A percentile compares a stretch with the other conserved stretches of the same genome.
Evolutionary conservation across 2,329 filamentous ascomycete genomes (phyloP).

Genomic region (Elsinoe ampelina): DNA sequence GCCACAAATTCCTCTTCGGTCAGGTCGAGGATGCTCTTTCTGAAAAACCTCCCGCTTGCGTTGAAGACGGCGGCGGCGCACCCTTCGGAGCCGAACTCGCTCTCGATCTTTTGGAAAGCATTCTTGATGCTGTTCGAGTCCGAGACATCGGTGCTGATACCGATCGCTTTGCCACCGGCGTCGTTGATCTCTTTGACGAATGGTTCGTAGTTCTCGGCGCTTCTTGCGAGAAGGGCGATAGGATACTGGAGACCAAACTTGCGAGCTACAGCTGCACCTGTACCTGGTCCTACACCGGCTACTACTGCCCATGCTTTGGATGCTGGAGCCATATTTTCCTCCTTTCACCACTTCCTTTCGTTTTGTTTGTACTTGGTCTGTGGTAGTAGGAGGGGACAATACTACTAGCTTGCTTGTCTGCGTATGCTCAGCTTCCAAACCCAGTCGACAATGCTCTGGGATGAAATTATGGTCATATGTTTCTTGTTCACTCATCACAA

Average conservation of each 20-base stretch:
- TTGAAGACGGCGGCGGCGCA: constrained; percentile 60
- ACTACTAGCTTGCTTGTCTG: too few relatives aligned
- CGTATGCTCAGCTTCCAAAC: too few relatives aligned
- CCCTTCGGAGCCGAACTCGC: constrained; percentile 44
- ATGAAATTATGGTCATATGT: too few relatives aligned
- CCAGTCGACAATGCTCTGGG: too few relatives aligned
- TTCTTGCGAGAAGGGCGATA: constrained; percentile 65
- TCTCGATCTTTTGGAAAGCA: constrained; percentile 55
- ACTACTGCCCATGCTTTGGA: constrained; percentile 52
- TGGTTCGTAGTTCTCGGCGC: constrained; percentile 53
- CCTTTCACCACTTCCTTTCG: too few relatives aligned
- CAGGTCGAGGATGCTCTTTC: constrained; percentile 54
- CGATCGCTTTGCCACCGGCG: constrained; percentile 59
- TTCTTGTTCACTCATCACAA: not conserved
- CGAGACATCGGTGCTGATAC: constrained; percentile 58
- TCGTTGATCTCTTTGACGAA: constrained; percentile 60
- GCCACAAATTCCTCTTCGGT: constrained; percentile 48
- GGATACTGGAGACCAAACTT: constrained; percentile 57
- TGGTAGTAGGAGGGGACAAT: too few relatives aligned
- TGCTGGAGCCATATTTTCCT: not conserved
- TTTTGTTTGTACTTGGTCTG: too few relatives aligned
- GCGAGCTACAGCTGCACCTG: constrained; percentile 52
- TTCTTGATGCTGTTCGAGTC: constrained; percentile 45
- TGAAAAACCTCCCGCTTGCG: constrained; percentile 48
- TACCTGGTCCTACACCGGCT: constrained; percentile 65